Conservation (phyloP, 768 basidiomycete species). For the Lentinula boryana region DNA sequence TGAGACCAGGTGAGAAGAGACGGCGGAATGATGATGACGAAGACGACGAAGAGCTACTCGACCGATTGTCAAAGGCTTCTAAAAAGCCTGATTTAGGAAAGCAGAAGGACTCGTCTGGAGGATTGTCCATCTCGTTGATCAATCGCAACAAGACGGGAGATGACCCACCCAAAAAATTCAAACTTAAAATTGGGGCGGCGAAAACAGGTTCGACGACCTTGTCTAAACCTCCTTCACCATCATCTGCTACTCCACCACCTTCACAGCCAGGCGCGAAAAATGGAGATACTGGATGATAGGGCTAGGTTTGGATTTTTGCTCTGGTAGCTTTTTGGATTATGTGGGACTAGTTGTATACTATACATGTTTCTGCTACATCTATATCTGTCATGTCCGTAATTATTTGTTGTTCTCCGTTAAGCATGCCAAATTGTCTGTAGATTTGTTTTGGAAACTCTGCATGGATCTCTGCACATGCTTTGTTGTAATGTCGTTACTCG, state of each 20-base stretch:
- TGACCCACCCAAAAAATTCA: constrained; percentile 67
- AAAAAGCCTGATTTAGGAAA: constrained; percentile 48
- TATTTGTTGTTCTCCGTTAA: not conserved
- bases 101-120: constrained; percentile 30
- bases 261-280: constrained; percentile 68
- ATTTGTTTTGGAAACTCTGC: not conserved
- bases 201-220: constrained; percentile 21
- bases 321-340: not conserved
- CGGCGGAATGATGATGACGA: constrained; percentile 69
- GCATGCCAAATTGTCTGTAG: not conserved
- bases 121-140: constrained; percentile 8
- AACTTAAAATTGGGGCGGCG: constrained; percentile 60
- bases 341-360: not conserved
- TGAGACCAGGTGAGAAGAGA: constrained; percentile 65
- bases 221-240: constrained; percentile 18
- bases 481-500: not conserved
- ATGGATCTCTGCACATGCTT: not conserved
- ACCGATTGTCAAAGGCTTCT: constrained; percentile 48
- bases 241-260: constrained; percentile 34
- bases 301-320: not conserved
- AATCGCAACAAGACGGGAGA: constrained; percentile 38
- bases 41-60: constrained; percentile 62
- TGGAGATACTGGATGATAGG: constrained; percentile 60
- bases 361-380: not conserved
- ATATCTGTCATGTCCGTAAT: not conserved